These are phyloP conservation scores for Perkinsus olseni DNA, from an alignment of 169 alveolate species.

Conservation along the genomic window DNA sequence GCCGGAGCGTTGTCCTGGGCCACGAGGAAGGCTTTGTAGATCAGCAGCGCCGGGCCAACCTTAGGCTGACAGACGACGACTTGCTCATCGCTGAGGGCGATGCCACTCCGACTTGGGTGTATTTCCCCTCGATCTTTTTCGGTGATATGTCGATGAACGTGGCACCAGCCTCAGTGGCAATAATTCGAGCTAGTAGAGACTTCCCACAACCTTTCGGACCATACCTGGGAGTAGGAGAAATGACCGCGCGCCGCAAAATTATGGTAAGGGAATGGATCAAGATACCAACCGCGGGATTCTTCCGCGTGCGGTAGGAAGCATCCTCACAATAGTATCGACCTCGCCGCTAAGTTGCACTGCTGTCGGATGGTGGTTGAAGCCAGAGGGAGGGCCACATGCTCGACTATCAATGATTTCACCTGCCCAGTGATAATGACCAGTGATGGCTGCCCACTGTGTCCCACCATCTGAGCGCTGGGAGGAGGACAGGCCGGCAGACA, in stretches of 20 bases:
- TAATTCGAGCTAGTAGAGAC: constrained; percentile 61
- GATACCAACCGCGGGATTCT: no score
- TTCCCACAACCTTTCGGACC: constrained; percentile 74
- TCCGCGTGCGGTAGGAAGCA: no score
- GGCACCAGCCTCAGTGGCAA: constrained; percentile 67
- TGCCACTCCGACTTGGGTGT: constrained; percentile 16
- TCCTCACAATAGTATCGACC: constrained; percentile 15
- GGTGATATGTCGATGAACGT: constrained; percentile 71
- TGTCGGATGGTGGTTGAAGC: not conserved
- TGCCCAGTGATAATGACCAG: no score
- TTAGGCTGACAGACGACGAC: constrained; percentile 26
- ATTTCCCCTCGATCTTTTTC: constrained; percentile 50
- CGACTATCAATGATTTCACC: constrained; percentile 17
- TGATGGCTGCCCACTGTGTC: no score
- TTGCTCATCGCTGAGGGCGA: not conserved
- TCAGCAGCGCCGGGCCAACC: constrained; percentile 35
- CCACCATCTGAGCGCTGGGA: constrained; percentile 8
- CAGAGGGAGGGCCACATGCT: constrained; percentile 17
- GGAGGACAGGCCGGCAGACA: constrained; percentile 8
- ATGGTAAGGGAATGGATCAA: no score
- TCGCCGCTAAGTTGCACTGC: constrained; percentile 10
- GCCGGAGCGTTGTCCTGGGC: constrained; percentile 81
- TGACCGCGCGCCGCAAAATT: not conserved
- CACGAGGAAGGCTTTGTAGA: constrained; percentile 55
- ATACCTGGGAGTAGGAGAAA: constrained; percentile 20